Evolutionary conservation across 176 grass and related monocot genomes (phyloP), one percentile per base, ranked within the genome.

Genomic region (Oryza nivara): DNA sequence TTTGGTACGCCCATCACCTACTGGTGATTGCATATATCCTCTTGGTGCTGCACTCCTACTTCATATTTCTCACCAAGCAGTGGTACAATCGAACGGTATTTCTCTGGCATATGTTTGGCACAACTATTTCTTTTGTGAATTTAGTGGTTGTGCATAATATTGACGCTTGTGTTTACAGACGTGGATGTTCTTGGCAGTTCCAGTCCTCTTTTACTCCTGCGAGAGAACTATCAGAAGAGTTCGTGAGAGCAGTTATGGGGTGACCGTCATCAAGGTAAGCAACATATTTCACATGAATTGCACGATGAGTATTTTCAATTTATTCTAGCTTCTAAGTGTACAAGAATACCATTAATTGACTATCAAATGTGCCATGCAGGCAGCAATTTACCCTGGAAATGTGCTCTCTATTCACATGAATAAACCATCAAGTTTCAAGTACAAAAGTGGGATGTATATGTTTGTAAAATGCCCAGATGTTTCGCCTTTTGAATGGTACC

Each of bases 1-100:
- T 99, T 89, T 99, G 96, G 96, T 99, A 99, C 14, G 91, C 96
- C 26, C 96, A 96, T 68, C 96, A 99, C 86, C 90, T 99, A 72
- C 91, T 99, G 19, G 86, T 79, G 47, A 80, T 99, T 64, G 93
- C 78, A 5, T 99, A 96, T 74, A 52, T 94, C 78, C 88, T 99
- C 46, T 88, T 99, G n/a, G 83, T 94, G 20, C 46, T 99, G 82
- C 96, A 99, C 82, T 95, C 93, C 71, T 99, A 90, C 89, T 99
- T 94, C 80, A 92, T 99, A 75, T 99, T 96, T 88, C 93, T 99
- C 72, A 99, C 93, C 38, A 90, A 30, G 82, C 56, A 94, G 72
- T 99, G 96, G 96, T 99, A 99, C 91, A 93, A 96, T 70, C 92
- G 83, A 80, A 99, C 91, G 81, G 96, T 96, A 99, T 73, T 73